These are phyloP conservation scores for Cyclocybe cylindracea DNA, from an alignment of 768 basidiomycete species.

Conservation along the genomic window DNA sequence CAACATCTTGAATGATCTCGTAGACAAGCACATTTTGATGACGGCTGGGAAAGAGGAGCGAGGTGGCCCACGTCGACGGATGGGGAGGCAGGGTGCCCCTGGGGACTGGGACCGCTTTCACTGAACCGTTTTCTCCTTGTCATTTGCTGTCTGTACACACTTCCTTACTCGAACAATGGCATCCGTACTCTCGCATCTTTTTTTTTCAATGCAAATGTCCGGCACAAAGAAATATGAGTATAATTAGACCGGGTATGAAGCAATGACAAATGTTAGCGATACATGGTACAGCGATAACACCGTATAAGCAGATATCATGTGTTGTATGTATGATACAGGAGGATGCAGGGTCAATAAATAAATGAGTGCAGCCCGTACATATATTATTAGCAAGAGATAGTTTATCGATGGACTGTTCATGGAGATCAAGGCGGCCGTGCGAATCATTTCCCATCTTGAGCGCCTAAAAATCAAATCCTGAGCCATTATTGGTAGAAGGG, in stretches of 20 bases:
- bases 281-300: not conserved
- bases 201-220: not conserved
- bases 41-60: slow-evolving; percentile 60
- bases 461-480: not conserved
- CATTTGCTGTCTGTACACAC: slow-evolving; percentile 2
- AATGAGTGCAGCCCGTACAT: too few species aligned
- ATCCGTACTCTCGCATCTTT: too few species aligned
- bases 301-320: too few species aligned
- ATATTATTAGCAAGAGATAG: too few species aligned
- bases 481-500: too few species aligned
- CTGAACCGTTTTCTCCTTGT: slow-evolving; percentile 16
- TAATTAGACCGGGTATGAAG: not conserved
- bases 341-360: too few species aligned
- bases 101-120: slow-evolving; percentile 61
- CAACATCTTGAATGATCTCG: slow-evolving; percentile 83
- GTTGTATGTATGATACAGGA: too few species aligned
- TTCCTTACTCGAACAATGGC: not conserved
- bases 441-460: not conserved
- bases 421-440: too few species aligned
- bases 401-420: too few species aligned
- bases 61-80: slow-evolving; percentile 50
- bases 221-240: not conserved
- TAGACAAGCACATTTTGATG: slow-evolving; percentile 76
- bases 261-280: not conserved
- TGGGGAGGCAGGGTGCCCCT: slow-evolving; percentile 44